Base-by-base conservation (phyloP, 1,284 basidiomycete species). In the Anthracocystis panici-leucophaei region DNA sequence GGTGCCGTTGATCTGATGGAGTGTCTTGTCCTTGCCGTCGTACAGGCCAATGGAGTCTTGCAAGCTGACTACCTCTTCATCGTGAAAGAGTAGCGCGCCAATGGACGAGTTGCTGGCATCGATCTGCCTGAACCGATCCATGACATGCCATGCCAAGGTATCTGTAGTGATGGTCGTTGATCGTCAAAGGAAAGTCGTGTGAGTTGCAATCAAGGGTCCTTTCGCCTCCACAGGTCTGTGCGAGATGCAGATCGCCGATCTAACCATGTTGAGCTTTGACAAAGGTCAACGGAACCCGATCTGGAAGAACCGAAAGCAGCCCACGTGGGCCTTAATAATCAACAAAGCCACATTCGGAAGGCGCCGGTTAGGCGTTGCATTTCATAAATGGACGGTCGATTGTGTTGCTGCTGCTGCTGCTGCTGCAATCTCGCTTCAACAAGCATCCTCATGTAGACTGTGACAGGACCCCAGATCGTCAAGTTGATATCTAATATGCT, bases 1-100 rank as follows among this genome's bases (percentile, higher is more conserved):
- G 0, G 89, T 89, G 31, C 94, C 93, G 55, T 89, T 86, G 86
- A 92, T 90, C 85, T 93, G 90, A 53, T 89, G 87, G 46, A 90
- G 87, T 21, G 92, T 88, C 86, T 97, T 97, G 87, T 93, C 91
- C 74, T 90, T 89, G 60, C 94, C 80, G 44, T 82, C 78, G 62
- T 84, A 84, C 18, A 84, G 66, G 21, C 83, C 83, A 48, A 84
- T 79, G 54, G 73, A 65, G 16, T 59, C 74, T 56, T 80, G 80
- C 51, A 78, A 62, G 29, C 75, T 75, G 49, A 82, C 51, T 23
- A 84, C 73, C 54, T 81, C 75, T 71, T 84, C 83, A 45, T 76
- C 71, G 38, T 58, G 73, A 18, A 58, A 70, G 58, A 82, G 76
- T 27, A 79, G 64, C 0, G 77, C 75, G 40, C 79, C 79, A 31